Conservation (phyloP, 169 alveolate genomes). For the Plasmodium vinckei region DNA sequence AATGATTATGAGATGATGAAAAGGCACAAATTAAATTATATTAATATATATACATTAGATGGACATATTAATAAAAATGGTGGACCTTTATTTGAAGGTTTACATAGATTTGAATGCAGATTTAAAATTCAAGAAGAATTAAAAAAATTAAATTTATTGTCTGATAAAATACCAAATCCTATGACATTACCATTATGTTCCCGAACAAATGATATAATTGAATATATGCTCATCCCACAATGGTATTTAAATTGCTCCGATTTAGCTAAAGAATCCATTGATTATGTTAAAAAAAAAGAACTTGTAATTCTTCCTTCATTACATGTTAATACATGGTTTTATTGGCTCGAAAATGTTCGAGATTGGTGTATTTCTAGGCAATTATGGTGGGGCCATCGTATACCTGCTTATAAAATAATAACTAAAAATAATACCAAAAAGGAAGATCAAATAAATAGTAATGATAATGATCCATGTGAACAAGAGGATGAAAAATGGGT, state of each 20-base stretch:
- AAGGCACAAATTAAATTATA: constrained; percentile 92
- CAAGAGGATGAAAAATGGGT: constrained; percentile 91
- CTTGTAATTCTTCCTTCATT: constrained; percentile 95
- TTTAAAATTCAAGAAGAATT: constrained; percentile 93
- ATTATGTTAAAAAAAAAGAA: constrained; percentile 93
- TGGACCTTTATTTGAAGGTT: constrained; percentile 94
- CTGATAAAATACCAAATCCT: constrained; percentile 90
- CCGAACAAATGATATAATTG: constrained; percentile 98
- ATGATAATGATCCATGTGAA: not conserved
- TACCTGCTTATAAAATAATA: constrained; percentile 96
- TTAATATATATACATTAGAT: constrained; percentile 95
- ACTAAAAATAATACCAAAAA: constrained; percentile 49
- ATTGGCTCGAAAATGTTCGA: constrained; percentile 97
- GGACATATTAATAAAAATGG: constrained; percentile 97
- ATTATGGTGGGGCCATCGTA: constrained; percentile 99
- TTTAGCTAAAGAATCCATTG: constrained; percentile 93
- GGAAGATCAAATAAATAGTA: not conserved
- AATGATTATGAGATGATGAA: constrained; percentile 98
- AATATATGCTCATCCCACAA: constrained; percentile 98
- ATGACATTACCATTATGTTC: constrained; percentile 98
- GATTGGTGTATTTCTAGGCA: constrained; percentile 99
- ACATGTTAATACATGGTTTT: constrained; percentile 96
- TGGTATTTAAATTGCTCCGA: constrained; percentile 99
- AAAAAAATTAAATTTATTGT: constrained; percentile 90
- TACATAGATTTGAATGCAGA: constrained; percentile 97